Percentiles rank a stretch among this genome's conserved stretches.
Evolutionary conservation across 495 filamentous ascomycete species (phyloP).

Genomic region (Podospora pseudocomata): DNA sequence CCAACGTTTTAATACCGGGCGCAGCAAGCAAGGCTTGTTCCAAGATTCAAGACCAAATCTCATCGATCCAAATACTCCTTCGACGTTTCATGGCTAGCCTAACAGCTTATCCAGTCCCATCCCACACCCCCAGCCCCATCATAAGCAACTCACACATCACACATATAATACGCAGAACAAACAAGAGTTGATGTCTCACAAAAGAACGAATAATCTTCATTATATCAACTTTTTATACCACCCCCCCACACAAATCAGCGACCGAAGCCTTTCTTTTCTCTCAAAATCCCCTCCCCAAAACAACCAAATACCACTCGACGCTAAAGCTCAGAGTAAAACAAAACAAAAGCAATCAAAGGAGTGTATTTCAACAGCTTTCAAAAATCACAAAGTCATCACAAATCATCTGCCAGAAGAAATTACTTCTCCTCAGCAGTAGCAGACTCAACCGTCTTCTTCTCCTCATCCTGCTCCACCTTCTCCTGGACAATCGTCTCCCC

Average conservation of each 20-base stretch:
- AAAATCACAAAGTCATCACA: neutral
- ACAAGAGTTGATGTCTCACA: neutral
- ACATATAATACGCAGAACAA: neutral
- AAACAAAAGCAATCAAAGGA: neutral
- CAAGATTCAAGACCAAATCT: neutral
- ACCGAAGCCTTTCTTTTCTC: neutral
- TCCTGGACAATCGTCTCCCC: slow-evolving; percentile 50
- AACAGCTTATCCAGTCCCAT: no score
- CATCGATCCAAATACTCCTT: no score
- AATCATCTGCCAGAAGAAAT: neutral
- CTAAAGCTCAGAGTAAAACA: neutral
- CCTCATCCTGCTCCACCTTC: slow-evolving; percentile 35
- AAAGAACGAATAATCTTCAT: neutral
- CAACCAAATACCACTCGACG: neutral
- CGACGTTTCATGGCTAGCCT: no score
- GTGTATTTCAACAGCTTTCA: neutral
- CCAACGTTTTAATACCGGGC: no score
- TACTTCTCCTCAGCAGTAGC: slow-evolving; percentile 32
- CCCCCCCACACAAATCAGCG: slow-evolving; percentile 1
- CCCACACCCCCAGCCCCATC: no score
- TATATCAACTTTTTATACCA: slow-evolving; percentile 1
- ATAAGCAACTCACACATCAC: neutral
- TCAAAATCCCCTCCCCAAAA: neutral
- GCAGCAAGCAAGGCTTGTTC: no score
- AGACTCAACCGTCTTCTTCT: slow-evolving; percentile 33